Evolutionary conservation across 805 yeast genomes (phyloP), one percentile per base, ranked within the genome.

Genomic region (Nakazawaea laoshanensis): DNA sequence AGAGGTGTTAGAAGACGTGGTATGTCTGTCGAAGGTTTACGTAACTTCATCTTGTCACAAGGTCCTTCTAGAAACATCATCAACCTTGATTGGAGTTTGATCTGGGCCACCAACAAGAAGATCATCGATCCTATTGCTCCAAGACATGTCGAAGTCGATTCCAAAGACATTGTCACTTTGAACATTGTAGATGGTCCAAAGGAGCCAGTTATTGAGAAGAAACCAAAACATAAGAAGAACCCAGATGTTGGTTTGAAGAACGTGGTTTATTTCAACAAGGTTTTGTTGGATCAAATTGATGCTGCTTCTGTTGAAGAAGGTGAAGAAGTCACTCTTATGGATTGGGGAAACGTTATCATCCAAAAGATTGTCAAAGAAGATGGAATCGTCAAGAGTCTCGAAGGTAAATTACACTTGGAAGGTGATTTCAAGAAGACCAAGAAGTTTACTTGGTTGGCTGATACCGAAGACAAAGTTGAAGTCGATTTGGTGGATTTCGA

Each of bases 1-100:
- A 80, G 97, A 61, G 99, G 99, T 67, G 96, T 89, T 34, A 85
- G 96, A 69, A 80, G 98, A 71, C 83, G 99, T 68, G 99, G 99
- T 67, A 92, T 92, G 99, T 77, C 96, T 24, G 94, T 92, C 42
- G 96, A 92, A 66, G 99, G 97, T 45, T 75, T 92, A 58, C 77
- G 89, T 61, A 83, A 84, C 70, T 92, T 92, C 50, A 83, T 92
- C 45, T 68, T 92, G 41, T 73, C 94, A 32, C 97, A 92, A 67
- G 99, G 99, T 50, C 99, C 99, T 25, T 89, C 97, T 29, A 86
- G 81, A 65, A 92, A 92, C 67, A 87, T 92, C 51, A 80, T 92
- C 55, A 92, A 94, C 68, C 69, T 92, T 55, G 99, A 92, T 59
- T 92, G 99, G 99, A 82, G 82, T 44, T 72, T 86, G 43, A 88